These are phyloP conservation scores for Entamoeba nuttalli DNA, from an alignment of 208 protist species.

Conservation along the genomic window DNA sequence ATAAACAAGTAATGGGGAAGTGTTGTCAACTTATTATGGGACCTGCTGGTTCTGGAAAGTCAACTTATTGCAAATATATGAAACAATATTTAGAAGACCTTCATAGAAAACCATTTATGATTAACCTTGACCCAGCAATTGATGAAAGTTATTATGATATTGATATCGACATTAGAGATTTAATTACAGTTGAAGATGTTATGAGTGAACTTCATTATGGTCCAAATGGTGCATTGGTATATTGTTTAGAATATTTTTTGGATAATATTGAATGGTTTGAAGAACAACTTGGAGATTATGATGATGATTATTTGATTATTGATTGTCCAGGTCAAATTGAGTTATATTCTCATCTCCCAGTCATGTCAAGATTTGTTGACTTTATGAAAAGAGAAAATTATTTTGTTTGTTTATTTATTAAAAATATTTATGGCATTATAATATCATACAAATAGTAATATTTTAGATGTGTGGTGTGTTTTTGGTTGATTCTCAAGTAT, in stretches of 20 bases:
- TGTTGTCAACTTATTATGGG: slow-evolving; percentile 25
- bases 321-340: slow-evolving; percentile 32
- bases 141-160: slow-evolving; percentile 7
- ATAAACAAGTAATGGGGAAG: neutral
- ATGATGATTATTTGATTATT: slow-evolving; percentile 32
- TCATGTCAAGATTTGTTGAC: neutral
- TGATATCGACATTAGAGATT: slow-evolving; percentile 19
- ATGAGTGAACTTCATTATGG: slow-evolving; percentile 26
- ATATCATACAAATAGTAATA: neutral
- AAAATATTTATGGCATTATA: neutral
- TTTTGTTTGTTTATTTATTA: neutral
- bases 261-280: slow-evolving; percentile 26
- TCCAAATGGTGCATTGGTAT: slow-evolving; percentile 24
- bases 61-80: slow-evolving; percentile 24
- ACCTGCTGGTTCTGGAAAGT: slow-evolving; percentile 22
- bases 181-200: slow-evolving; percentile 1
- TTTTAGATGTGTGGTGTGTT: neutral
- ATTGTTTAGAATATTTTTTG: neutral
- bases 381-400: neutral
- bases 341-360: slow-evolving; percentile 15
- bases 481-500: neutral
- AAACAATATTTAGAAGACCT: neutral
- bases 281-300: slow-evolving; percentile 52
- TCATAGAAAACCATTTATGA: neutral
- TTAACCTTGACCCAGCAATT: slow-evolving; percentile 28